Evolutionary conservation across 2,329 filamentous ascomycete species (phyloP), one percentile per base, ranked within the genome.

Genomic region (Incumbomyces delicatus): DNA sequence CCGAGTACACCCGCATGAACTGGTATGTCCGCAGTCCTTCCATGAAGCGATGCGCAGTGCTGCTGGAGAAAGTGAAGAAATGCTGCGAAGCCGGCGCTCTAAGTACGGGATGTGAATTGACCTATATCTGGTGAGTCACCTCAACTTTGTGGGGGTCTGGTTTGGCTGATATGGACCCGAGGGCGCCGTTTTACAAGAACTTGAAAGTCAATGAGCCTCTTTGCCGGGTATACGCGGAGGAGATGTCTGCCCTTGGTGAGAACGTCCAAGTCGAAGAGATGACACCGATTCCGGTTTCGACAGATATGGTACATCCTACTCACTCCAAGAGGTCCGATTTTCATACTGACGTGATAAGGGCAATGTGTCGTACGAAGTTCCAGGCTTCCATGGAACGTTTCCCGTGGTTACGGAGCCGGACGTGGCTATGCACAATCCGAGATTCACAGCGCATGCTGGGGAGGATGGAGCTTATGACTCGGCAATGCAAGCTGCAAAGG

Each of bases 301-400:
- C 71, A 0, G 71, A 75, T 55, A 72, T 73, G 71, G 22, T 27
- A 27, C 8, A 27, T 27, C 22, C 22, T 27, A 4, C 22, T 27
- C 22, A 8, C 22, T 27, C 22, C 22, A 27, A 27, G 22, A 27
- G 8, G 22, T 8, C 22, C 22, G 22, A 8, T 8, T 27, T 4
- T 27, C 8, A 27, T 27, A 27, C 22, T 27, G 22, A 27, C 22
- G 4, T 27, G 4, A 27, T 27, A 27, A 27, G 22, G 72, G 71
- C 17, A 75, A 75, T 44, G 70, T 75, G 6, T 69, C 67, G 13
- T 69, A 73, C 42, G 48, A 63, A 0, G 60, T 70, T 2, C 72
- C 72, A 1, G 66, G 64, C 3, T 67, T 76, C 41, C 72, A 76
- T 49, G 69, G 69, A 2, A 67, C 65, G 22, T 74, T 75, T 47